Conservation (phyloP, 139 green algal genomes). For the Chlorella sp. region DNA sequence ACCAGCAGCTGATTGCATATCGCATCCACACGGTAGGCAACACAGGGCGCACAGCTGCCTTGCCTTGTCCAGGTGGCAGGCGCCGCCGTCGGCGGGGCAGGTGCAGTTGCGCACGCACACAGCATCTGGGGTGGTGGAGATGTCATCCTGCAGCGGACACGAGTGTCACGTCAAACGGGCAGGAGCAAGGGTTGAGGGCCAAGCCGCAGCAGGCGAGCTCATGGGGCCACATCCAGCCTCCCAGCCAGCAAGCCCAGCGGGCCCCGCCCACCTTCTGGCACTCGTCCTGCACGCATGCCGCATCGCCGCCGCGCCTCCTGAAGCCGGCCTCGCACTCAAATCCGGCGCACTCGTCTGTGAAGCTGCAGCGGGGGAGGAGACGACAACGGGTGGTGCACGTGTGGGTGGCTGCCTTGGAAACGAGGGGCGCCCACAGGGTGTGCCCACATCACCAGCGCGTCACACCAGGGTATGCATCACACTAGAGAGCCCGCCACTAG, state of each 20-base stretch:
- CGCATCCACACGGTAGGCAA: too few relatives aligned
- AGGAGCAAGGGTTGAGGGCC: not conserved
- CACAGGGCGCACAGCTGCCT: too few relatives aligned
- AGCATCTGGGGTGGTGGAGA: not conserved
- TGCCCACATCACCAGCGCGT: not conserved
- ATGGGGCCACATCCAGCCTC: too few relatives aligned
- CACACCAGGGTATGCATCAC: too few relatives aligned
- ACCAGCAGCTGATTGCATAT: too few relatives aligned
- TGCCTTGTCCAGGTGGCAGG: conserved; percentile 27
- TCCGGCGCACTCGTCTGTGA: conserved; percentile 18
- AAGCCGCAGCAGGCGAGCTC: not conserved
- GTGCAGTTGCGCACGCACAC: conserved; percentile 40
- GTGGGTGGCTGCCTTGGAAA: not conserved
- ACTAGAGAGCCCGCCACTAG: too few relatives aligned
- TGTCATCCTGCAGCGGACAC: conserved; percentile 31
- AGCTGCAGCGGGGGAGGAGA: conserved; percentile 2
- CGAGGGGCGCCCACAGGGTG: not conserved
- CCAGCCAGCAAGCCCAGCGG: too few relatives aligned
- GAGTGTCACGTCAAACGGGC: too few relatives aligned
- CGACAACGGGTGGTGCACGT: not conserved
- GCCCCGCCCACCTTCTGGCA: conserved; percentile 31
- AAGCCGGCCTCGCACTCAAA: conserved; percentile 33
- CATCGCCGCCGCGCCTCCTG: not conserved
- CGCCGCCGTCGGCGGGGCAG: conserved; percentile 29
- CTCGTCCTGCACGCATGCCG: conserved; percentile 36